These are phyloP conservation scores for Bacterosira constricta DNA, from an alignment of 108 stramenopile species.

Conservation along the genomic window DNA sequence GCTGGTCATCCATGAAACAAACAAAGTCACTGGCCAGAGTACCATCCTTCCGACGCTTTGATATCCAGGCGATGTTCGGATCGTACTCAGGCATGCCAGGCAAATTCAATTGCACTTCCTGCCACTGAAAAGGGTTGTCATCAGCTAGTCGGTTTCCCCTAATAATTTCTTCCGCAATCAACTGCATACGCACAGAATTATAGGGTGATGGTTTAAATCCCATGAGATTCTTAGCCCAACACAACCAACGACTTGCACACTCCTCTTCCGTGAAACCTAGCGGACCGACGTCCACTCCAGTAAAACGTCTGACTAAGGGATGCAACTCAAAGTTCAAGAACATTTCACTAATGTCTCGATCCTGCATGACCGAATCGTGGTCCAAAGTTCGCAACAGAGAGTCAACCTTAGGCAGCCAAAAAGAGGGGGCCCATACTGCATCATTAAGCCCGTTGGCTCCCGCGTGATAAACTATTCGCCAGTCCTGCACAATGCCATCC, in stretches of 20 bases:
- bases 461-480: slow-evolving; percentile 53
- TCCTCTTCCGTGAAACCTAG: no score
- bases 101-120: slow-evolving; percentile 16
- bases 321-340: no score
- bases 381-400: slow-evolving; percentile 15
- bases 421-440: slow-evolving; percentile 34
- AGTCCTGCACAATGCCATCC: no score
- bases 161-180: no score
- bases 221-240: no score
- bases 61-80: slow-evolving; percentile 30
- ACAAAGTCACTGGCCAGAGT: slow-evolving; percentile 33
- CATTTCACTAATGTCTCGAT: no score
- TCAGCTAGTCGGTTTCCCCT: no score
- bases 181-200: no score
- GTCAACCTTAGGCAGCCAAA: slow-evolving; percentile 37
- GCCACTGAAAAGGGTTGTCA: slow-evolving; percentile 37
- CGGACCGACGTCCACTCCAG: no score
- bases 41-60: slow-evolving; percentile 16
- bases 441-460: slow-evolving; percentile 41
- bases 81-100: slow-evolving; percentile 18
- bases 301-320: no score
- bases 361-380: not conserved
- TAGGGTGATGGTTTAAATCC: no score
- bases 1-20: slow-evolving; percentile 49
- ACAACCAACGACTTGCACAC: no score